A percentile compares a stretch with the other conserved stretches of the same genome.
phyloP scores from a whole-genome alignment of 768 basidiomycete species.

The Tricholoma flavovirens region DNA sequence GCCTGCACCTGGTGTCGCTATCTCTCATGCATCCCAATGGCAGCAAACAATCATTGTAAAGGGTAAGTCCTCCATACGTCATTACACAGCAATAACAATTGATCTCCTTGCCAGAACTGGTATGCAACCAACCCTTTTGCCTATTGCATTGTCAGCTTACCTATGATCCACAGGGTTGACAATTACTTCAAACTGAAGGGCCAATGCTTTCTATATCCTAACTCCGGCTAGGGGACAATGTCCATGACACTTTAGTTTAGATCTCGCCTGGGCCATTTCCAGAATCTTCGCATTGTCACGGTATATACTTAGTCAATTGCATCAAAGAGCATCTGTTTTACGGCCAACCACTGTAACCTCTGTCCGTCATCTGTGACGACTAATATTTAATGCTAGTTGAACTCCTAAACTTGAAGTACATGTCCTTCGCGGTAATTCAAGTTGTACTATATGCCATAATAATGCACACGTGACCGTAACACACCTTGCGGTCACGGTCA shows the following conservation, averaged over 20 bases:
- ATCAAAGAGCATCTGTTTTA: too few species aligned
- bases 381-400: too few species aligned
- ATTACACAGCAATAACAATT: background rate
- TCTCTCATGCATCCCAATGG: slow-evolving; percentile 82
- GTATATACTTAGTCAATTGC: too few species aligned
- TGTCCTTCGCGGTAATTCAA: too few species aligned
- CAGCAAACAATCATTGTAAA: slow-evolving; percentile 62
- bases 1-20: slow-evolving; percentile 88
- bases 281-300: too few species aligned
- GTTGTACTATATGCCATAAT: too few species aligned
- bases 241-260: background rate
- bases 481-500: too few species aligned
- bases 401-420: too few species aligned
- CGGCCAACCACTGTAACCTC: too few species aligned
- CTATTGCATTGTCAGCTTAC: background rate
- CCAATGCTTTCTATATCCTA: background rate
- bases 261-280: too few species aligned
- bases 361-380: too few species aligned
- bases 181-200: background rate
- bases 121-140: slow-evolving; percentile 1
- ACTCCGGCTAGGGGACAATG: background rate
- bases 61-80: slow-evolving; percentile 26
- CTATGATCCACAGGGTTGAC: background rate
- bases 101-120: slow-evolving; percentile 13
- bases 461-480: too few species aligned